Base-by-base conservation (phyloP, 352 stramenopile species). In the Pythium sukuiense region DNA sequence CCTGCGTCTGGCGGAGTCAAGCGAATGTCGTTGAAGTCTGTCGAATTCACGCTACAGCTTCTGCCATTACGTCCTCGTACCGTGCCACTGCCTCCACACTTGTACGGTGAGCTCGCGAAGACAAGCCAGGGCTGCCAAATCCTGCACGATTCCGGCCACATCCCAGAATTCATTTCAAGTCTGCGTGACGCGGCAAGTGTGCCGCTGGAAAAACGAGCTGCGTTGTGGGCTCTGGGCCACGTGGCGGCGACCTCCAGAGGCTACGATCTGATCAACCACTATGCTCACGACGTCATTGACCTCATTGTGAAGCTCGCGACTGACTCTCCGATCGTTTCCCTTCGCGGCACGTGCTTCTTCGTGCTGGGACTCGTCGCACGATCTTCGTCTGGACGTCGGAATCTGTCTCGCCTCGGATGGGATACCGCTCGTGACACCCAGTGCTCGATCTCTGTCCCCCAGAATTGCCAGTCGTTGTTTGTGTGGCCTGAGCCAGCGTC, bases 31-130 rank as follows among this genome's bases (percentile, higher is more conserved):
- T 85, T 96, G n/a, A 95, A 96, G 67, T 95, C 86, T 24, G 87
- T 96, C 26, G 88, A 96, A 63, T 96, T 96, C 63, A 96, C 88
- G 13, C 72, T 96, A 2, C 86, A 96, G 62, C 69, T 96, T 13
- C 70, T 96, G 24, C 88, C 88, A 8, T 68, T 92, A 58, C 85
- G 87, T 45, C 85, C 88, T 26, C 83, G 86, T 6, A 86, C 85
- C 1, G 88, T 96, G 26, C 85, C 86, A 12, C 71, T 96, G 6
- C 88, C 88, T 6, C 86, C 88, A 7, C 88, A 96, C 59, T 46
- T 96, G 30, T 96, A 96, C 55, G 88, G 88, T 6, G 88, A 96
- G 43, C 73, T 96, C 11, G 86, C 85, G 20, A 96, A 96, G 69
- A 96, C 88, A 0, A 89, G 75, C 45, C 74, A 83, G 50, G 88